Evolutionary conservation across 345 rosid species (phyloP).

Genomic region (Salix purpurea): DNA sequence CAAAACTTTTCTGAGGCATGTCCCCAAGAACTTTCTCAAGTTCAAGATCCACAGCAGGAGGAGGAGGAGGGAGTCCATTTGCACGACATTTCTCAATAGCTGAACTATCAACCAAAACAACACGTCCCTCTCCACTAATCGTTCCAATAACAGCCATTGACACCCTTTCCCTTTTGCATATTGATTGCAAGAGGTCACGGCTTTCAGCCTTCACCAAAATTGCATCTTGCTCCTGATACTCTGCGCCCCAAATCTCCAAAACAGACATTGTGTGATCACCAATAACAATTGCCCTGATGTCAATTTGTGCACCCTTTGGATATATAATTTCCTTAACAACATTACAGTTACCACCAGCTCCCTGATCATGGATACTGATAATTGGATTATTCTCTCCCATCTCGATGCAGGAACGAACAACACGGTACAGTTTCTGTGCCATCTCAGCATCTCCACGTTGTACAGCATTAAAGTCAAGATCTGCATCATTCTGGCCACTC

Average conservation of each 20-base stretch:
- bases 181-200: conserved; percentile 51
- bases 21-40: conserved; percentile 91
- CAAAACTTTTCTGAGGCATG: conserved; percentile 86
- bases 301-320: conserved; percentile 88
- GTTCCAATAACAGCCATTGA: conserved; percentile 89
- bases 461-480: conserved; percentile 96
- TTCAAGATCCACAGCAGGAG: conserved; percentile 89
- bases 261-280: conserved; percentile 95
- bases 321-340: conserved; percentile 94
- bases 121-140: conserved; percentile 72
- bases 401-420: conserved; percentile 84
- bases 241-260: conserved; percentile 98
- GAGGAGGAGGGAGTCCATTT: conserved; percentile 66
- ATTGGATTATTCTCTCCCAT: conserved; percentile 91
- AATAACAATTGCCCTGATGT: conserved; percentile 68
- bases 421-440: conserved; percentile 91
- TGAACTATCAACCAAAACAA: conserved; percentile 61
- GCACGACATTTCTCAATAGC: conserved; percentile 48
- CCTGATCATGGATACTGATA: conserved; percentile 94
- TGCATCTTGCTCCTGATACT: conserved; percentile 98
- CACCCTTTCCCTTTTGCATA: conserved; percentile 88
- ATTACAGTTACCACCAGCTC: conserved; percentile 96
- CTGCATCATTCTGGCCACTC: conserved; percentile 94
- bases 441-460: conserved; percentile 97
- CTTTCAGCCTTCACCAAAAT: conserved; percentile 86